Evolutionary conservation across 306 rosid genomes (phyloP).

Genomic region (Arachis stenosperma): DNA sequence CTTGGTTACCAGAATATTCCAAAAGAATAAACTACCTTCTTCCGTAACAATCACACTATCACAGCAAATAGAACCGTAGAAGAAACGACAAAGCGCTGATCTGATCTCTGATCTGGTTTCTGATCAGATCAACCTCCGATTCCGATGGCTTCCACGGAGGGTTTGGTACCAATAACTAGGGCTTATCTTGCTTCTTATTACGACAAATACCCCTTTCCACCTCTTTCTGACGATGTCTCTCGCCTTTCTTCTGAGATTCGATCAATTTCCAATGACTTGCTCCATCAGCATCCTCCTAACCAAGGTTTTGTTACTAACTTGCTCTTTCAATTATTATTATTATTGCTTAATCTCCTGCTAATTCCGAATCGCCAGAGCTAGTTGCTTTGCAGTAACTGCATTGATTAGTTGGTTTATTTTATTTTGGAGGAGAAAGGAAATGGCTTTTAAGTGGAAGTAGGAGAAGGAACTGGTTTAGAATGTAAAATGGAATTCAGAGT

Average conservation of each 20-base stretch:
- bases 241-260: slow-evolving; percentile 73
- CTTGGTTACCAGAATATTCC: slow-evolving; percentile 28
- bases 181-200: slow-evolving; percentile 74
- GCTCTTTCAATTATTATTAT: neutral
- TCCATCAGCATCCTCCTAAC: slow-evolving; percentile 52
- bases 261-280: slow-evolving; percentile 55
- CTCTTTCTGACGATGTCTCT: slow-evolving; percentile 70
- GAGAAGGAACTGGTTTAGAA: no score
- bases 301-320: slow-evolving; percentile 47
- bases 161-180: slow-evolving; percentile 88
- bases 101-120: neutral
- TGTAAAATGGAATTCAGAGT: no score
- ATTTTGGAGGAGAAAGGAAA: no score
- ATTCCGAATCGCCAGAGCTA: neutral
- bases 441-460: no score
- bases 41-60: neutral
- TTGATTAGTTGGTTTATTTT: no score
- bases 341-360: neutral
- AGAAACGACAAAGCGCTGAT: neutral
- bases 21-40: neutral
- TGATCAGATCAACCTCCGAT: slow-evolving; percentile 28
- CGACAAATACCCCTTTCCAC: slow-evolving; percentile 70
- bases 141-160: slow-evolving; percentile 84
- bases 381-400: neutral
- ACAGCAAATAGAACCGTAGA: neutral